These are phyloP conservation scores for Populus hybrid DNA, from an alignment of 441 rosid species.

Conservation along the genomic window DNA sequence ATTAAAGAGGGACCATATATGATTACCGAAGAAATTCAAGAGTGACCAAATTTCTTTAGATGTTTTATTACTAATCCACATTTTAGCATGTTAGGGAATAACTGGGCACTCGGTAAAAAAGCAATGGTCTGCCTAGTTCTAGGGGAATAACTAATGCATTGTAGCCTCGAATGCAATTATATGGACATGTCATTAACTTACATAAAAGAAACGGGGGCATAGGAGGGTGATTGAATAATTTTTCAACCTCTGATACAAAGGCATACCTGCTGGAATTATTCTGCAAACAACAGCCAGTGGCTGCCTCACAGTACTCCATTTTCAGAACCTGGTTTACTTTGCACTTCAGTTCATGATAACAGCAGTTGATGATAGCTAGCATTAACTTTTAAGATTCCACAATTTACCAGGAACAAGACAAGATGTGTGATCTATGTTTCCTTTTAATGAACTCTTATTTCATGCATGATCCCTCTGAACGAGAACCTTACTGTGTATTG, in stretches of 20 bases:
- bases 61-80: no score
- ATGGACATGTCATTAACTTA: neutral
- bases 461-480: neutral
- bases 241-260: neutral
- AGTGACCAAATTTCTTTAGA: no score
- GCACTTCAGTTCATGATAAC: neutral
- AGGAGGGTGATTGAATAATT: neutral
- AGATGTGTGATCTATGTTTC: neutral
- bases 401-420: neutral
- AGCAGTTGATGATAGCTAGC: neutral
- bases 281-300: neutral
- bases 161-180: no score
- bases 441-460: neutral
- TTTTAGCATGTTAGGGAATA: no score
- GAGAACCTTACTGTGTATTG: neutral
- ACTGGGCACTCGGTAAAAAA: no score
- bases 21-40: neutral
- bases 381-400: conserved; percentile 1
- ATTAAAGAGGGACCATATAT: neutral
- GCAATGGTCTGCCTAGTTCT: no score
- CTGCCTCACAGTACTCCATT: neutral
- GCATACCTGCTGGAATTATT: conserved; percentile 8
- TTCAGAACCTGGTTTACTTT: neutral
- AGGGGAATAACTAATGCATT: no score
- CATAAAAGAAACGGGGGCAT: neutral